phyloP scores from a whole-genome alignment of 441 rosid species.

The Populus hybrid region DNA sequence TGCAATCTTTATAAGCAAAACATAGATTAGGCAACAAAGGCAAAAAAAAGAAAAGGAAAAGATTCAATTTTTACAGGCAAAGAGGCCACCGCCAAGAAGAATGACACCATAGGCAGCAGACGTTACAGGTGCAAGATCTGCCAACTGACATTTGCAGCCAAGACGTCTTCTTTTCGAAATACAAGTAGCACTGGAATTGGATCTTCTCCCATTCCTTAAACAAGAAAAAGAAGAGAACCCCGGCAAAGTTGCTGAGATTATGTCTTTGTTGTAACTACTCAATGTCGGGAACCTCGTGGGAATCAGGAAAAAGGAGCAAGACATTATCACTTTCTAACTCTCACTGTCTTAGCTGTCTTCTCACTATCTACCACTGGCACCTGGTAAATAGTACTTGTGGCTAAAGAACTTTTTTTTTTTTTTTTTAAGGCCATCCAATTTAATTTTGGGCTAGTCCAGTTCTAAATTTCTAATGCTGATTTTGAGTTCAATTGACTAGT shows the following conservation, averaged over 20 bases:
- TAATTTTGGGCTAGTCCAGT: no score
- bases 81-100: conserved; percentile 71
- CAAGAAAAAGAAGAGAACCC: background rate
- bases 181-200: conserved; percentile 9
- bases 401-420: no score
- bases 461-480: background rate
- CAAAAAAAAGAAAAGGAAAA: background rate
- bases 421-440: no score
- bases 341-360: background rate
- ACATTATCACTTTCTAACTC: background rate
- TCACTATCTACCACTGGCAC: background rate
- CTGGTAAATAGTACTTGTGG: background rate
- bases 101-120: conserved; percentile 64
- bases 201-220: conserved; percentile 13
- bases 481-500: background rate
- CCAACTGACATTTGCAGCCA: conserved; percentile 50
- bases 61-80: conserved; percentile 45
- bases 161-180: conserved; percentile 20
- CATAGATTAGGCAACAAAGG: background rate
- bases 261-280: background rate
- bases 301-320: background rate
- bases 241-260: background rate
- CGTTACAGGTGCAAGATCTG: conserved; percentile 57
- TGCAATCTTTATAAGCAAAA: background rate
- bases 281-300: background rate